phyloP scores from a whole-genome alignment of 352 stramenopile species.

The Phytopythium litorale region DNA sequence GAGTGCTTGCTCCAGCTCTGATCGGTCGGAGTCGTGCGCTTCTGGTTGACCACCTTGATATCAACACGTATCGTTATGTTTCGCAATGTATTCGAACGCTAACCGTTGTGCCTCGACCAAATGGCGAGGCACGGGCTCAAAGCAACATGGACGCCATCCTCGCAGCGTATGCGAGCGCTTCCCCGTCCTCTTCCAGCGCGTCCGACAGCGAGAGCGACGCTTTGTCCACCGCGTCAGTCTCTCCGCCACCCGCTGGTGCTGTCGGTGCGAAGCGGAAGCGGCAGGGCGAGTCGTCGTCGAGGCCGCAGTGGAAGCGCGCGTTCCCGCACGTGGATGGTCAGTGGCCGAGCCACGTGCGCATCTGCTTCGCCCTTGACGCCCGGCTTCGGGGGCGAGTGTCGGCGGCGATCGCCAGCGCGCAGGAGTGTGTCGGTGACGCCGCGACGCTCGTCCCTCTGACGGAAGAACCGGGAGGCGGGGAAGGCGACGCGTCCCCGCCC shows the following conservation, averaged over 20 bases:
- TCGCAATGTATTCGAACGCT: not conserved
- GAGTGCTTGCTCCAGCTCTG: not conserved
- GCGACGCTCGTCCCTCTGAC: constrained; percentile 35
- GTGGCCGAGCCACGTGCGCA: constrained; percentile 74
- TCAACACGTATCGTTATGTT: not conserved
- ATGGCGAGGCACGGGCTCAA: not conserved
- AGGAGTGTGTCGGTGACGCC: constrained; percentile 18
- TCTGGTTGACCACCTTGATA: no score
- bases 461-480: constrained; percentile 13
- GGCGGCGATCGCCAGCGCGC: constrained; percentile 24
- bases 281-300: constrained; percentile 1
- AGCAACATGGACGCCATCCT: constrained; percentile 39
- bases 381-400: constrained; percentile 22
- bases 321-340: constrained; percentile 80
- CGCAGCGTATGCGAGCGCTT: constrained; percentile 29
- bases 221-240: not conserved
- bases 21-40: not conserved
- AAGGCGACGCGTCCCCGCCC: constrained; percentile 7
- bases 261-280: constrained; percentile 45
- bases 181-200: constrained; percentile 18
- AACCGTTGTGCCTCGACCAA: not conserved
- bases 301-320: constrained; percentile 42
- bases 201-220: constrained; percentile 14
- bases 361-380: constrained; percentile 29
- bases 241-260: not conserved